Conservation (phyloP, 1,284 basidiomycete genomes). For the Ustilago vetiveriae region DNA sequence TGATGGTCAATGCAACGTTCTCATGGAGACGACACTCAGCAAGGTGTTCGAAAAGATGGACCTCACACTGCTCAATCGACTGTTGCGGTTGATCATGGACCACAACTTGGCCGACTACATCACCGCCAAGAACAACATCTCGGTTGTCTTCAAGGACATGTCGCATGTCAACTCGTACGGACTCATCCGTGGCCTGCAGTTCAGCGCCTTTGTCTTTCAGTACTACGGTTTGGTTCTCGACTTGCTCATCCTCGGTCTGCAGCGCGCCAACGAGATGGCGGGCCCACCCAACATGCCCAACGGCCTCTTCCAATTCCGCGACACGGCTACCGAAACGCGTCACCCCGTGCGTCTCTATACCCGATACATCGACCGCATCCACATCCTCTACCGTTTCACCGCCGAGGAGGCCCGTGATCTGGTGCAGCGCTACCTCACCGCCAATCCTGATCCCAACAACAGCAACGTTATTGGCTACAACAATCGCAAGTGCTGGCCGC, state of each 20-base stretch:
- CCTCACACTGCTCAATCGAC: slow-evolving; percentile 65
- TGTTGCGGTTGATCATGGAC: slow-evolving; percentile 67
- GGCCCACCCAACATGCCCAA: slow-evolving; percentile 66
- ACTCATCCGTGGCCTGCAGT: slow-evolving; percentile 66
- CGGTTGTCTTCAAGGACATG: slow-evolving; percentile 67
- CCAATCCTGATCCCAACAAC: slow-evolving; percentile 97
- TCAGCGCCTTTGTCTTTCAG: slow-evolving; percentile 67
- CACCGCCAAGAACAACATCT: slow-evolving; percentile 67
- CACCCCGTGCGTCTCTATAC: slow-evolving; percentile 66
- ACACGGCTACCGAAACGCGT: slow-evolving; percentile 61
- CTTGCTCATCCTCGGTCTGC: slow-evolving; percentile 64
- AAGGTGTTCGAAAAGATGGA: slow-evolving; percentile 67
- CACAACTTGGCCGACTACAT: slow-evolving; percentile 67
- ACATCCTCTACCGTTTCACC: slow-evolving; percentile 92
- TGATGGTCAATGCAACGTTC: slow-evolving; percentile 65
- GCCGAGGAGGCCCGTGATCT: slow-evolving; percentile 97
- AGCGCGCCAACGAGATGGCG: slow-evolving; percentile 66
- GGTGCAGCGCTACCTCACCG: slow-evolving; percentile 95
- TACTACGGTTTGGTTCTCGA: slow-evolving; percentile 67
- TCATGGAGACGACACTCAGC: slow-evolving; percentile 67
- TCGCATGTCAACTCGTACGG: slow-evolving; percentile 66
- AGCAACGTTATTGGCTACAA: slow-evolving; percentile 99
- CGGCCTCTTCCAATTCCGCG: slow-evolving; percentile 64
- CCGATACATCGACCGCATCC: slow-evolving; percentile 66
- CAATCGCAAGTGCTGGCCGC: slow-evolving; percentile 98